Base-by-base conservation (phyloP, 23 red algal species). In the Gracilaria gracilis region DNA sequence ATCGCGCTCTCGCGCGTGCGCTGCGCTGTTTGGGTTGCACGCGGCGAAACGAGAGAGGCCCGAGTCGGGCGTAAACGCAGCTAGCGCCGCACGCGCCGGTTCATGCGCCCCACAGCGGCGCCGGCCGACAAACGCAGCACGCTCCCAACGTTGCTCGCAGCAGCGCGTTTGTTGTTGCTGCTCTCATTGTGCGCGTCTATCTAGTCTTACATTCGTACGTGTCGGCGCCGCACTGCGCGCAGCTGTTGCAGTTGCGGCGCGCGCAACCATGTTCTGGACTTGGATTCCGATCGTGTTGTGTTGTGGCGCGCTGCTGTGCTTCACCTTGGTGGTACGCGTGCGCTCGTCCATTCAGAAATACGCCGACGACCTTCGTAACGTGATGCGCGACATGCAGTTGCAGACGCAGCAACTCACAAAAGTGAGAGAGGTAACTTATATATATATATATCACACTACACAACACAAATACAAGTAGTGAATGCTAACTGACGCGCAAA, bases 391-490 rank as follows among this genome's bases (percentile, higher is more conserved):
- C 21, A 17, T 85, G 2, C 44, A 59, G 44, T 24, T 69, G 37
- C 82, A 67, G 59, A 66, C 55, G 28, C 57, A 85, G 57, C 58
- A 85, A 40, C 82, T 85, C 58, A 85, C 82, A 28, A 23, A 27
- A 4, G 59, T 85, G 25, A 23, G 62, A 15, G 59, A 85, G 53
- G 79, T 82, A 82, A n/a, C n/a, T n/a, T n/a, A n/a, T n/a, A n/a
- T n/a, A n/a, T n/a, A n/a, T n/a, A n/a, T n/a, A n/a, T n/a, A n/a
- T n/a, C n/a, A n/a, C n/a, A n/a, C n/a, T n/a, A n/a, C n/a, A n/a
- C n/a, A n/a, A n/a, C n/a, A n/a, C n/a, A n/a, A n/a, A n/a, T n/a
- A n/a, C n/a, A n/a, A n/a, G n/a, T n/a, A n/a, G n/a, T n/a, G n/a
- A n/a, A n/a, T n/a, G n/a, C n/a, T n/a, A n/a, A n/a, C n/a, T n/a